Conservation (phyloP, 805 yeast genomes). For the Saccharomyces kudriavzevii region DNA sequence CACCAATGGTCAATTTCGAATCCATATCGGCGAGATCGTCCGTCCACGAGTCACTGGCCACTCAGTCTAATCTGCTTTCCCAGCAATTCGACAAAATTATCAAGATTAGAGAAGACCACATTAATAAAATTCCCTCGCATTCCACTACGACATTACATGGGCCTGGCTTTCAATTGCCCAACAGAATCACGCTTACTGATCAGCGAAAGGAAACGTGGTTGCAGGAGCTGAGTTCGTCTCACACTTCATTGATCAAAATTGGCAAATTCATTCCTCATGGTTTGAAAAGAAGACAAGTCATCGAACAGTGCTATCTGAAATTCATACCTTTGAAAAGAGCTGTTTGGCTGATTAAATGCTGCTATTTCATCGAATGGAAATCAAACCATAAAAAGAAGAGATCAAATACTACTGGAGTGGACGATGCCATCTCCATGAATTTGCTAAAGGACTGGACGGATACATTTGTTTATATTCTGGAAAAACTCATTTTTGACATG, state of each 20-base stretch:
- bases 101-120: conserved; percentile 25
- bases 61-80: conserved; percentile 24
- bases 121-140: conserved; percentile 21
- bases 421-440: conserved; percentile 37
- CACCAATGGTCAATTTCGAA: conserved; percentile 30
- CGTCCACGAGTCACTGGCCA: conserved; percentile 27
- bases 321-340: conserved; percentile 74
- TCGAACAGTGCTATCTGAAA: conserved; percentile 65
- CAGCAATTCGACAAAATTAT: conserved; percentile 24
- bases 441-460: conserved; percentile 90
- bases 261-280: conserved; percentile 88
- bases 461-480: conserved; percentile 53
- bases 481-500: conserved; percentile 30
- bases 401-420: background rate
- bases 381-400: conserved; percentile 6
- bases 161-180: conserved; percentile 27
- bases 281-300: conserved; percentile 57
- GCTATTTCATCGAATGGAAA: conserved; percentile 63
- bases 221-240: conserved; percentile 62
- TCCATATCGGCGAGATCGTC: conserved; percentile 32
- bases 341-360: conserved; percentile 84
- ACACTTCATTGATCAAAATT: conserved; percentile 56
- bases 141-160: conserved; percentile 22
- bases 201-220: conserved; percentile 82
- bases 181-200: conserved; percentile 79